Evolutionary conservation across 2,329 filamentous ascomycete species (phyloP).

Genomic region (Nemania diffusa): DNA sequence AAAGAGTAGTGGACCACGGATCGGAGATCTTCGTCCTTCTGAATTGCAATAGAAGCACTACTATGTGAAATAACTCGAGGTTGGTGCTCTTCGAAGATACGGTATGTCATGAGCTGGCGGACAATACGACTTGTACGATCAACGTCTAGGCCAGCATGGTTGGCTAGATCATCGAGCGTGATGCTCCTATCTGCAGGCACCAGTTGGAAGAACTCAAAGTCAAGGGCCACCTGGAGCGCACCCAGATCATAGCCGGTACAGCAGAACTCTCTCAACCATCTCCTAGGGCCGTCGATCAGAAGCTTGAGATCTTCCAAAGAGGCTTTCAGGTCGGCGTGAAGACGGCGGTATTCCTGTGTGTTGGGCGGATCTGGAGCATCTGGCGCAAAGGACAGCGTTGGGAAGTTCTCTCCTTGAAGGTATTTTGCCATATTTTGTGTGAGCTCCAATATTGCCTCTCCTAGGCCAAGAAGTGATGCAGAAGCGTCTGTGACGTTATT

Average conservation of each 20-base stretch:
- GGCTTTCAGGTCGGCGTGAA: neutral
- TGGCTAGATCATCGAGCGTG: conserved; percentile 35
- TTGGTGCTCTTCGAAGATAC: conserved; percentile 41
- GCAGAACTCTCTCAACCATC: neutral
- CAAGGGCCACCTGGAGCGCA: conserved; percentile 33
- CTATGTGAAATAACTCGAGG: conserved; percentile 40
- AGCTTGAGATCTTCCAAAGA: conserved; percentile 6
- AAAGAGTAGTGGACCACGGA: conserved; percentile 33
- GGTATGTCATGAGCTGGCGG: conserved; percentile 40
- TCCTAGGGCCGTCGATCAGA: conserved; percentile 10
- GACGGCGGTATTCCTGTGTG: conserved; percentile 1
- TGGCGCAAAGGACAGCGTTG: neutral
- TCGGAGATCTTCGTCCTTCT: conserved; percentile 38
- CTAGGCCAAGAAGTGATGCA: conserved; percentile 2
- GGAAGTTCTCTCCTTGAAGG: neutral
- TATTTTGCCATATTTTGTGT: conserved; percentile 1
- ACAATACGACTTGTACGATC: conserved; percentile 43
- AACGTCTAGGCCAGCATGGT: conserved; percentile 37
- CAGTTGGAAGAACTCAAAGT: conserved; percentile 44
- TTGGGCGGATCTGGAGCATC: neutral
- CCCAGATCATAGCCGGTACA: conserved; percentile 19
- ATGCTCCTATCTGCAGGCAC: conserved; percentile 40
- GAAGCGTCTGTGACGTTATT: neutral
- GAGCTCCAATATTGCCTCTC: neutral
- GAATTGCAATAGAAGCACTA: conserved; percentile 17